Conservation (phyloP, 2,329 filamentous ascomycete genomes). For the Calonectria crousiana region DNA sequence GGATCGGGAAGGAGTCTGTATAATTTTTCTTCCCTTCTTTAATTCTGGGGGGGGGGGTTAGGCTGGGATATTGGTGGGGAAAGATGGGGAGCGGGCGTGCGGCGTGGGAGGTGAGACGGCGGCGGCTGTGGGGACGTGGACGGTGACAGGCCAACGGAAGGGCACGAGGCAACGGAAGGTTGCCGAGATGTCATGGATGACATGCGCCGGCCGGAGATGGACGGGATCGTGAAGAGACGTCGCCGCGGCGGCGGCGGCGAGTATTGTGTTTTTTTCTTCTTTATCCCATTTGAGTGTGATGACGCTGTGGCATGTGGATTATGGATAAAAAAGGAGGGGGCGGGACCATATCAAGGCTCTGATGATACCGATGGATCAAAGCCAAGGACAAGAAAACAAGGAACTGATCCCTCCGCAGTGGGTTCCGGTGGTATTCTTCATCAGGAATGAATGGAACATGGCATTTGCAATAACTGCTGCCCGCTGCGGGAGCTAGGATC, state of each 20-base stretch:
- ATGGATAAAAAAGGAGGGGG: conserved; percentile 4
- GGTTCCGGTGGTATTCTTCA: conserved; percentile 10
- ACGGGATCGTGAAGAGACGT: conserved; percentile 35
- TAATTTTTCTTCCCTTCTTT: not conserved
- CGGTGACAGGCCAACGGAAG: conserved; percentile 27
- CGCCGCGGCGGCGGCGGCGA: conserved; percentile 5
- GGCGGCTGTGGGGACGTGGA: conserved; percentile 20
- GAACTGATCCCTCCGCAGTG: conserved; percentile 5
- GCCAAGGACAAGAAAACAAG: conserved; percentile 14
- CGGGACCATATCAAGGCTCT: not conserved
- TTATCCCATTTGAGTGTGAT: not conserved
- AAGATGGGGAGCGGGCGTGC: conserved; percentile 19
- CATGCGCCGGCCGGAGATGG: conserved; percentile 37
- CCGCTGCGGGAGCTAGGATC: conserved; percentile 9
- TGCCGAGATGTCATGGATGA: conserved; percentile 33
- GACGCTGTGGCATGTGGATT: not conserved
- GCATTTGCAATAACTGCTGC: not conserved
- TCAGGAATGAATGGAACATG: not conserved
- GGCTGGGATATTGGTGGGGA: conserved; percentile 1
- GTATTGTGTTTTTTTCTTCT: not conserved
- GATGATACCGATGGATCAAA: not conserved
- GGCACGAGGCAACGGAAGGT: conserved; percentile 39
- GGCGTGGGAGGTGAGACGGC: conserved; percentile 25
- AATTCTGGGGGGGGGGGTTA: not conserved
- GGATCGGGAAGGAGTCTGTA: conserved; percentile 34